These are phyloP conservation scores for Hypoxylon lienhwacheense DNA, from an alignment of 495 filamentous ascomycete species.

Conservation along the genomic window DNA sequence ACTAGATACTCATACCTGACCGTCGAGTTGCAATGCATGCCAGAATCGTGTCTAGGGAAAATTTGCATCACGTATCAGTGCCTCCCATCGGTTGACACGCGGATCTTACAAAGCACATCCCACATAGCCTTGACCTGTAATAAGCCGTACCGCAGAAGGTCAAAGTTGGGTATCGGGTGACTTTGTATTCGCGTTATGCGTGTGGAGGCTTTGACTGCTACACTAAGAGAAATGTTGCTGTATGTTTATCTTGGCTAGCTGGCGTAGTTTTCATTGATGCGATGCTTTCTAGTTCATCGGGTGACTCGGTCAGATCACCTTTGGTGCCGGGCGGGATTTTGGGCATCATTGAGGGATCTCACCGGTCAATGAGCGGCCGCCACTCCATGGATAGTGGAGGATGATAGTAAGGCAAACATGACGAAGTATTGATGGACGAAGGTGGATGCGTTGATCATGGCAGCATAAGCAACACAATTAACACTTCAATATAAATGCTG, in stretches of 20 bases:
- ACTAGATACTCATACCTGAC: not conserved
- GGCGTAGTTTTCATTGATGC: not conserved
- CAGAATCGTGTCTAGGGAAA: not conserved
- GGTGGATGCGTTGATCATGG: constrained; percentile 12
- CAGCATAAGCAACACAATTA: constrained; percentile 2
- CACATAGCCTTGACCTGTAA: constrained; percentile 5
- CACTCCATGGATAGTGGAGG: constrained; percentile 22
- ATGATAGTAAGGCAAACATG: constrained; percentile 14
- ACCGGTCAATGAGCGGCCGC: constrained; percentile 22
- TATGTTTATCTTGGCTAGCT: constrained; percentile 14
- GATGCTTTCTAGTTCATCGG: constrained; percentile 9
- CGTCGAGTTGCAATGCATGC: constrained; percentile 9
- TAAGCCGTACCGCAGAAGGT: constrained; percentile 19
- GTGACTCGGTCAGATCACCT: constrained; percentile 6
- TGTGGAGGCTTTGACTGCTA: constrained; percentile 20
- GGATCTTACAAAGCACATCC: constrained; percentile 27
- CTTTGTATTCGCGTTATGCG: constrained; percentile 7
- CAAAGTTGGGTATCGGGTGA: constrained; percentile 26
- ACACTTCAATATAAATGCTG: too few relatives aligned
- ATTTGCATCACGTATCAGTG: not conserved
- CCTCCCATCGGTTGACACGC: constrained; percentile 18
- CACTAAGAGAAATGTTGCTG: constrained; percentile 5
- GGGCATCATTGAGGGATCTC: constrained; percentile 23
- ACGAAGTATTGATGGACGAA: constrained; percentile 10
- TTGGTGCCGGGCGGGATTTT: constrained; percentile 19